A percentile compares a stretch with the other conserved stretches of the same genome.
phyloP scores from a whole-genome alignment of 2,329 filamentous ascomycete species.

The Xylariaceae sp. region DNA sequence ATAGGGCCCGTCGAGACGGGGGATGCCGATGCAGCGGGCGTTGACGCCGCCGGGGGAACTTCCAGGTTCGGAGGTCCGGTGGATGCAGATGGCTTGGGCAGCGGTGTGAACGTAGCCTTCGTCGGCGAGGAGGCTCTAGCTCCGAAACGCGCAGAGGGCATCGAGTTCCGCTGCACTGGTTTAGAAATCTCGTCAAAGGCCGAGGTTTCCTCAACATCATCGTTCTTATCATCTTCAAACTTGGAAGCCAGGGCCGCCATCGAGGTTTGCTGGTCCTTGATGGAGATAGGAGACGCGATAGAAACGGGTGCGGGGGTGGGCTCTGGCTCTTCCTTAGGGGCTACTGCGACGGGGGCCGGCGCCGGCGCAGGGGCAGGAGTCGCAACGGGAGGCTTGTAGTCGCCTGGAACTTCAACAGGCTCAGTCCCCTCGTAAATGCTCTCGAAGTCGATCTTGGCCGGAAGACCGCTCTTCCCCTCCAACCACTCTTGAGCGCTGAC shows the following conservation, averaged over 20 bases:
- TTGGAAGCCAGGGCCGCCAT: constrained; percentile 81
- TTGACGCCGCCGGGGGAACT: constrained; percentile 32
- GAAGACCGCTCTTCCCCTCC: constrained; percentile 73
- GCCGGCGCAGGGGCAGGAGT: constrained; percentile 31
- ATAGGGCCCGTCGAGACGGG: constrained; percentile 42
- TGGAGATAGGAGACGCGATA: constrained; percentile 57
- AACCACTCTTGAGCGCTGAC: constrained; percentile 81
- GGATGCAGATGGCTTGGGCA: constrained; percentile 41
- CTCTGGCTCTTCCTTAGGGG: constrained; percentile 49
- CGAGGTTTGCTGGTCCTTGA: constrained; percentile 81
- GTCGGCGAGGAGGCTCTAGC: constrained; percentile 27
- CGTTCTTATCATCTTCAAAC: constrained; percentile 68
- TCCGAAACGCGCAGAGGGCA: constrained; percentile 27
- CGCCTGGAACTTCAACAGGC: constrained; percentile 68
- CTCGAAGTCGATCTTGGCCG: constrained; percentile 89
- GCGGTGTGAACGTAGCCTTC: constrained; percentile 36
- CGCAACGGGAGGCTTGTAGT: constrained; percentile 56
- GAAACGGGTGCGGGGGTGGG: constrained; percentile 47
- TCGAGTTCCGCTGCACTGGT: constrained; percentile 57
- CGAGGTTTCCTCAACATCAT: constrained; percentile 62
- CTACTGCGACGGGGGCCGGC: constrained; percentile 39
- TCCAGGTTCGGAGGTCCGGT: constrained; percentile 38
- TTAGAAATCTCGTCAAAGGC: constrained; percentile 84
- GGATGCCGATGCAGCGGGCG: constrained; percentile 35
- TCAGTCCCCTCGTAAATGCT: constrained; percentile 82